These are phyloP conservation scores for Gossypium stocksii DNA, from an alignment of 345 rosid genomes.

Conservation along the genomic window DNA sequence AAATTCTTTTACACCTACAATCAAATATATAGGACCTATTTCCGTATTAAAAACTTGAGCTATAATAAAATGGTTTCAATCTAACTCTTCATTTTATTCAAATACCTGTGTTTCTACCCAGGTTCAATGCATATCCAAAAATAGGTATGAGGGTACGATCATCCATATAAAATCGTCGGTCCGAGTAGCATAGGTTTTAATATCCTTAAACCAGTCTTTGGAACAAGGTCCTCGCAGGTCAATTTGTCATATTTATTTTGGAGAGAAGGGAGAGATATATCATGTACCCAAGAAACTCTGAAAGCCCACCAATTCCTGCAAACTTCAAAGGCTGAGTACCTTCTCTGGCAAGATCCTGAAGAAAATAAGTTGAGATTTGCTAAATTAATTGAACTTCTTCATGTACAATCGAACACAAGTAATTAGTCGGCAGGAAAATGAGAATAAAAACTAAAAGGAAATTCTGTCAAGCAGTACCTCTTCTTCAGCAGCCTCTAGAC, in stretches of 20 bases:
- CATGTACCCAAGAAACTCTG: conserved; percentile 82
- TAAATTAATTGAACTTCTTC: conserved; percentile 10
- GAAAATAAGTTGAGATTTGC: conserved; percentile 13
- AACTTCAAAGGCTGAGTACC: conserved; percentile 74
- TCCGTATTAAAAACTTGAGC: not conserved
- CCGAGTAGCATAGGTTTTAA: not conserved
- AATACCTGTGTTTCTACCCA: not conserved
- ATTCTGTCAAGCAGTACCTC: conserved; percentile 40
- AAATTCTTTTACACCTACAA: too few relatives aligned
- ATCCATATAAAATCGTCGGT: not conserved
- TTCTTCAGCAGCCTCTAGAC: conserved; percentile 81
- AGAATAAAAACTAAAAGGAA: conserved; percentile 18
- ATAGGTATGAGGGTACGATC: not conserved
- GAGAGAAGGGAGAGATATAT: not conserved
- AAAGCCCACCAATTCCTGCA: conserved; percentile 86
- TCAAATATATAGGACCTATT: not conserved
- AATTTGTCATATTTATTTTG: not conserved
- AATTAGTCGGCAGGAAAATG: conserved; percentile 4
- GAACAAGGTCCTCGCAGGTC: not conserved
- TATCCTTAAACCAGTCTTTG: not conserved
- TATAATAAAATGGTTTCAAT: not conserved
- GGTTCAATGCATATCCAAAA: not conserved
- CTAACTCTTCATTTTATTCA: not conserved
- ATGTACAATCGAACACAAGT: not conserved
- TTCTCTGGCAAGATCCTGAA: conserved; percentile 75